A percentile compares a stretch with the other conserved stretches of the same genome.
phyloP scores from a whole-genome alignment of 495 filamentous ascomycete species.

The Trypethelium eluteriae region DNA sequence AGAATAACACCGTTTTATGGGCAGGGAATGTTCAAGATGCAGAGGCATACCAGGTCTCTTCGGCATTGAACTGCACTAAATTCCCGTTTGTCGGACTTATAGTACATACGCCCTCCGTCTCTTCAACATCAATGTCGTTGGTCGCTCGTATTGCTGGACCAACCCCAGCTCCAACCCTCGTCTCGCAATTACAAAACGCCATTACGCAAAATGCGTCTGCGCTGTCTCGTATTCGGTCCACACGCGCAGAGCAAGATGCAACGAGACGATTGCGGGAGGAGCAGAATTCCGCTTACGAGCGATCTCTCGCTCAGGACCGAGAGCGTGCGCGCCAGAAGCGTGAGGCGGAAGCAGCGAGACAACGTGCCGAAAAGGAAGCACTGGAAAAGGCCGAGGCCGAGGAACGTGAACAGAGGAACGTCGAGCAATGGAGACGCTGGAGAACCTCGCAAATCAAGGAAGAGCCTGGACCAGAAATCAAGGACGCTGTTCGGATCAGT shows the following conservation, averaged over 20 bases:
- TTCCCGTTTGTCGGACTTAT: constrained; percentile 83
- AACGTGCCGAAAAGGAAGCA: constrained; percentile 54
- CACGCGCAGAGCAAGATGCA: constrained; percentile 67
- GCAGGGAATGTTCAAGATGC: constrained; percentile 84
- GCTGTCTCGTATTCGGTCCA: constrained; percentile 57
- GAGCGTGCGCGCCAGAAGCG: constrained; percentile 65
- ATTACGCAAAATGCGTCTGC: constrained; percentile 62
- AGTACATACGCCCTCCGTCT: constrained; percentile 72
- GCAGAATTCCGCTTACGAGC: constrained; percentile 88
- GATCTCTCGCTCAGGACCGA: constrained; percentile 77
- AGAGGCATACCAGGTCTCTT: constrained; percentile 85
- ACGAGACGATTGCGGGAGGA: constrained; percentile 68
- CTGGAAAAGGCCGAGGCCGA: constrained; percentile 56
- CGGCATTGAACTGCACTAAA: constrained; percentile 73
- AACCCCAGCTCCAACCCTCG: constrained; percentile 55
- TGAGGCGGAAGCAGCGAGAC: constrained; percentile 64
- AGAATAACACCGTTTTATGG: constrained; percentile 78
- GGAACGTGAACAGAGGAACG: constrained; percentile 48
- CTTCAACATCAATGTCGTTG: constrained; percentile 77
- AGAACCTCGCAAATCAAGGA: constrained; percentile 55
- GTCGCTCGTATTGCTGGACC: constrained; percentile 67
- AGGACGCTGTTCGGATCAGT: constrained; percentile 70
- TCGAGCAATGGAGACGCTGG: constrained; percentile 73
- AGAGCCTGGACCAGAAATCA: constrained; percentile 58
- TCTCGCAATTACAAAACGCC: constrained; percentile 61